Percentiles rank a stretch among this genome's conserved stretches.
These are phyloP conservation scores for Fusarium sambucinum DNA, from an alignment of 2,329 filamentous ascomycete species.

Conservation along the genomic window DNA sequence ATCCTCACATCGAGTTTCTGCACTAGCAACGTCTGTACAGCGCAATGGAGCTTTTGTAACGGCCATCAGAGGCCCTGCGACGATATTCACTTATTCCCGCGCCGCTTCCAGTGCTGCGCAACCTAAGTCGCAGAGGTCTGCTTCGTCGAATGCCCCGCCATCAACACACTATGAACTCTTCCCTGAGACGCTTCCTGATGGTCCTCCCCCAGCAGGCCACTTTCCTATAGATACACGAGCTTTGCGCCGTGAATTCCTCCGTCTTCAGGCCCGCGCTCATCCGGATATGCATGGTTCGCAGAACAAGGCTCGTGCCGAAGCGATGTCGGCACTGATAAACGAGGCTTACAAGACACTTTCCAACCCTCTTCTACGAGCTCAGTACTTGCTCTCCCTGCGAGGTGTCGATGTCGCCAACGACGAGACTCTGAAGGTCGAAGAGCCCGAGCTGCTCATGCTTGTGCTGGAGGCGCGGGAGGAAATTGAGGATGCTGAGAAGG, in stretches of 20 bases:
- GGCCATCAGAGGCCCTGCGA: conserved; percentile 6
- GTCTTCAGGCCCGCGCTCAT: conserved; percentile 81
- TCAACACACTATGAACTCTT: conserved; percentile 88
- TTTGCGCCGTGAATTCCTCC: conserved; percentile 87
- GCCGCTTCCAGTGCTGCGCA: conserved; percentile 32
- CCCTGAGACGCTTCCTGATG: conserved; percentile 78
- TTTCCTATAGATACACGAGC: conserved; percentile 79
- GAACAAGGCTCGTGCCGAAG: conserved; percentile 74
- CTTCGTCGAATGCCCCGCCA: conserved; percentile 35
- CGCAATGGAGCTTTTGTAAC: conserved; percentile 14
- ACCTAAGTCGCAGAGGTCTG: conserved; percentile 10
- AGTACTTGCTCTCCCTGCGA: conserved; percentile 82
- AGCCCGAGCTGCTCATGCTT: conserved; percentile 76
- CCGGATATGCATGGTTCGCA: conserved; percentile 74
- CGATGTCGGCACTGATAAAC: conserved; percentile 85
- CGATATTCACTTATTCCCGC: conserved; percentile 17
- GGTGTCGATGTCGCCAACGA: conserved; percentile 85
- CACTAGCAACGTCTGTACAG: conserved; percentile 10
- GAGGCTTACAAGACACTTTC: conserved; percentile 89
- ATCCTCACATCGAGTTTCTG: conserved; percentile 32
- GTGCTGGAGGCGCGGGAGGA: conserved; percentile 84
- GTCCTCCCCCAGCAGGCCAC: conserved; percentile 80
- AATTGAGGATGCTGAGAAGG: conserved; percentile 76
- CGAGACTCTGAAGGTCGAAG: conserved; percentile 77
- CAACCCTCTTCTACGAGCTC: conserved; percentile 83